Conservation (phyloP, 106 monocot species). For the Alisma plantagoaquatica region DNA sequence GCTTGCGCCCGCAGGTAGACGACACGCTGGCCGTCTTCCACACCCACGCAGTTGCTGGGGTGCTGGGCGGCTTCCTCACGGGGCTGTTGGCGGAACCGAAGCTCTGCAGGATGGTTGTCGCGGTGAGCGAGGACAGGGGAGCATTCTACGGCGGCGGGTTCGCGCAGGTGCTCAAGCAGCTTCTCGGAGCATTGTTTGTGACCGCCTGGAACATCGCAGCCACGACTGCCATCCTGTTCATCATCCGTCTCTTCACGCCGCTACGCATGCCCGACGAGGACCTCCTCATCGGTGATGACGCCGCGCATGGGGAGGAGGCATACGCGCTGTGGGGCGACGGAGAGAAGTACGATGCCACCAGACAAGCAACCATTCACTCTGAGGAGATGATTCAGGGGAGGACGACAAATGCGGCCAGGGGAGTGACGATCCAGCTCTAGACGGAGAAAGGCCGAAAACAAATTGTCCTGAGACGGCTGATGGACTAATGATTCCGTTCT, state of each 20-base stretch:
- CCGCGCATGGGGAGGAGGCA: constrained; percentile 16
- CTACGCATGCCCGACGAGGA: constrained; percentile 13
- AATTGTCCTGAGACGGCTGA: too few relatives aligned
- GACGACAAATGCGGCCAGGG: too few relatives aligned
- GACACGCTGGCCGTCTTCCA: constrained; percentile 23
- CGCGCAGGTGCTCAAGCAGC: constrained; percentile 6
- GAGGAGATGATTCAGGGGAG: too few relatives aligned
- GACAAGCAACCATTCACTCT: constrained; percentile 3
- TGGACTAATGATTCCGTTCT: too few relatives aligned
- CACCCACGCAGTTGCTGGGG: constrained; percentile 17
- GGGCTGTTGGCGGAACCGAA: constrained; percentile 10
- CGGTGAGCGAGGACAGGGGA: background rate
- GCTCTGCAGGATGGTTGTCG: constrained; percentile 6
- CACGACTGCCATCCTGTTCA: constrained; percentile 5
- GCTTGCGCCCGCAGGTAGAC: too few relatives aligned
- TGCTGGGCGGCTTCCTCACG: constrained; percentile 11
- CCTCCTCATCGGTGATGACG: constrained; percentile 17
- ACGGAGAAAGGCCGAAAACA: too few relatives aligned
- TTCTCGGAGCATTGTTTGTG: constrained; percentile 8
- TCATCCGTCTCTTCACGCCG: constrained; percentile 2
- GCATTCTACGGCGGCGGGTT: constrained; percentile 7
- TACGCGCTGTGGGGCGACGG: constrained; percentile 22
- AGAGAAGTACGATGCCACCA: constrained; percentile 16
- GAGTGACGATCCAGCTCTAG: too few relatives aligned
- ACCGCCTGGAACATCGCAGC: constrained; percentile 8